phyloP scores from a whole-genome alignment of 2,329 filamentous ascomycete species.

The Curvularia sp. region DNA sequence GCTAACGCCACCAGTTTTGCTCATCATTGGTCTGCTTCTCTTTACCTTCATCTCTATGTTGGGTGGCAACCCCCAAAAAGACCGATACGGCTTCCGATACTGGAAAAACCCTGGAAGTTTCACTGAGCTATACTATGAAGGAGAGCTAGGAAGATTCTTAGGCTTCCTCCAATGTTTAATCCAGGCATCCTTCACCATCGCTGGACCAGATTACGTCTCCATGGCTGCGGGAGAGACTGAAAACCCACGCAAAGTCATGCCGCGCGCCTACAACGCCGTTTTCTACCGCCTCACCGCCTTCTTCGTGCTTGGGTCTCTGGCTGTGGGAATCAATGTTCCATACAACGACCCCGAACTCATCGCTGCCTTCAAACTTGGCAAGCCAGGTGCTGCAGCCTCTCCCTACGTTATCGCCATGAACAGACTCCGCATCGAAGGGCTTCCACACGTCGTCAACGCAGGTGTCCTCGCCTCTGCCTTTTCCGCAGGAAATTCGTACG shows the following conservation, averaged over 20 bases:
- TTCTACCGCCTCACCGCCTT: conserved; percentile 80
- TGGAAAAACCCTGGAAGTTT: conserved; percentile 72
- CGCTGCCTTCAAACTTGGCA: conserved; percentile 64
- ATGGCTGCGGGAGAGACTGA: conserved; percentile 59
- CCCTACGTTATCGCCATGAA: conserved; percentile 69
- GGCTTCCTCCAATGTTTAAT: conserved; percentile 80
- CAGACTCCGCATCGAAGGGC: conserved; percentile 60
- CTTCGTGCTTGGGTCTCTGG: conserved; percentile 77
- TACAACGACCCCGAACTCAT: conserved; percentile 69
- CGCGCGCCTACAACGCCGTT: conserved; percentile 77
- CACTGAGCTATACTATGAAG: conserved; percentile 67
- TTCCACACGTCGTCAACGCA: conserved; percentile 68
- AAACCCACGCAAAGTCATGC: conserved; percentile 61
- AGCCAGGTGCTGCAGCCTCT: conserved; percentile 71
- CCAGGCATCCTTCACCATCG: conserved; percentile 59
- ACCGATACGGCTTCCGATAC: conserved; percentile 56
- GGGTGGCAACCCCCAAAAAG: conserved; percentile 75
- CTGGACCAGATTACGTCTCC: conserved; percentile 58
- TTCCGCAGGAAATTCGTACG: conserved; percentile 63
- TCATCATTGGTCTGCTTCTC: conserved; percentile 56
- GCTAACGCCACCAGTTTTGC: conserved; percentile 41
- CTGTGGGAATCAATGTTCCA: conserved; percentile 71
- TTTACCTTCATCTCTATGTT: conserved; percentile 82
- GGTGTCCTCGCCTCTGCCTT: conserved; percentile 62
- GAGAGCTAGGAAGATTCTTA: conserved; percentile 72